Evolutionary conservation across 2,329 filamentous ascomycete species (phyloP).

Genomic region (Polytolypa hystricis): DNA sequence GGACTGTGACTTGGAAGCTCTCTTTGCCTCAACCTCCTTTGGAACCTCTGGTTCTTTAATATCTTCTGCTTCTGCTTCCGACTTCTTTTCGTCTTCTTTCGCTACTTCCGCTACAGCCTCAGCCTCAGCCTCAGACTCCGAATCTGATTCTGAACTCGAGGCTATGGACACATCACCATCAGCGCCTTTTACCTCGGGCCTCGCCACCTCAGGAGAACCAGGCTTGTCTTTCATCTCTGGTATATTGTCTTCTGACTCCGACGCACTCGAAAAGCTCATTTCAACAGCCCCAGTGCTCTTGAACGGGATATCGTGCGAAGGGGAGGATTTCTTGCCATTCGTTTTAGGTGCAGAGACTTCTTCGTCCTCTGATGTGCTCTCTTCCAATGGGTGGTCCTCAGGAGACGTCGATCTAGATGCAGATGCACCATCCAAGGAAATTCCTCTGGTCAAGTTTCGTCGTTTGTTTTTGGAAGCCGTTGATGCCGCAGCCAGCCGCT

Average conservation of each 20-base stretch:
- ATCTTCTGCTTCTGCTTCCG: neutral
- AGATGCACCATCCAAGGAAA: no score
- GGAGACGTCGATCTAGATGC: no score
- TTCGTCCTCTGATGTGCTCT: neutral
- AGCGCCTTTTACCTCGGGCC: no score
- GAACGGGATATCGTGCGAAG: neutral
- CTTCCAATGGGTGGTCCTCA: no score
- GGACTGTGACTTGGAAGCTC: neutral
- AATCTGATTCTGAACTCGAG: conserved; percentile 2
- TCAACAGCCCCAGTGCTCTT: neutral
- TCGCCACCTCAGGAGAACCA: no score
- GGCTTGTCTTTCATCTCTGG: neutral
- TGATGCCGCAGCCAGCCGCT: no score
- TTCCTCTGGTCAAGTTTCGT: no score
- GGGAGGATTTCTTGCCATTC: neutral
- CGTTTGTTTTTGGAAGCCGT: no score
- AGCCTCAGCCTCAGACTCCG: conserved; percentile 6
- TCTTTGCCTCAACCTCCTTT: neutral
- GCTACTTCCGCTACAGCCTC: conserved; percentile 1
- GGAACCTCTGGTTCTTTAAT: neutral
- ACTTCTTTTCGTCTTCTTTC: neutral
- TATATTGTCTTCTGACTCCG: neutral
- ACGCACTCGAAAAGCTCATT: neutral
- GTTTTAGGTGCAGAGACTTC: no score
- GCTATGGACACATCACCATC: neutral